A percentile compares a stretch with the other conserved stretches of the same genome.
Conservation (phyloP, 2,329 filamentous ascomycete species). For the Hypoxylon sp. region DNA sequence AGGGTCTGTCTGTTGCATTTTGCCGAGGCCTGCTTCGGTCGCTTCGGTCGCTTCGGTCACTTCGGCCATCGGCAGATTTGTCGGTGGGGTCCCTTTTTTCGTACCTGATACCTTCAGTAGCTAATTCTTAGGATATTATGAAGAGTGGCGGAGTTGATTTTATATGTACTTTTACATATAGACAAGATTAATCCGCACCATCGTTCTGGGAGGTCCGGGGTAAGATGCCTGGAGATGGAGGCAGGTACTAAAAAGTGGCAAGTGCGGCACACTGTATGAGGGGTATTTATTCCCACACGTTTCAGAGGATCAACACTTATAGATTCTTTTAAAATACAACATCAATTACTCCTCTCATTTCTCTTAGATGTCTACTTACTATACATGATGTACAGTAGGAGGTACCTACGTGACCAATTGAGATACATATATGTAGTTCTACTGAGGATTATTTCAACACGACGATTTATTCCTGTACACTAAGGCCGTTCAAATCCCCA, state of each 20-base stretch:
- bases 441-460: no score
- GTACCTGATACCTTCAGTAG: conserved; percentile 20
- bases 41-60: conserved; percentile 38
- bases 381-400: no score
- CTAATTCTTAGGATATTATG: background rate
- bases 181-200: background rate
- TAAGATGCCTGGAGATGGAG: no score
- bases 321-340: no score
- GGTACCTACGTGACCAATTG: no score
- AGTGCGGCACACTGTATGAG: no score
- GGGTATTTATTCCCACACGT: no score
- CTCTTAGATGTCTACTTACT: no score
- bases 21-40: conserved; percentile 45
- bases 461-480: background rate
- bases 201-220: conserved; percentile 26
- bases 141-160: background rate
- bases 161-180: conserved; percentile 11
- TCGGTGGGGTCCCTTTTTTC: conserved; percentile 19
- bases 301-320: no score
- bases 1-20: conserved; percentile 34
- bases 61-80: conserved; percentile 48
- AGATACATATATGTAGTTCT: background rate
- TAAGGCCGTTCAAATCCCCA: background rate
- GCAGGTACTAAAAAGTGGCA: no score
- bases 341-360: no score